A percentile compares a stretch with the other conserved stretches of the same genome.
Conservation (phyloP, 1,139 yeast species). For the Waltiozyma sp. region DNA sequence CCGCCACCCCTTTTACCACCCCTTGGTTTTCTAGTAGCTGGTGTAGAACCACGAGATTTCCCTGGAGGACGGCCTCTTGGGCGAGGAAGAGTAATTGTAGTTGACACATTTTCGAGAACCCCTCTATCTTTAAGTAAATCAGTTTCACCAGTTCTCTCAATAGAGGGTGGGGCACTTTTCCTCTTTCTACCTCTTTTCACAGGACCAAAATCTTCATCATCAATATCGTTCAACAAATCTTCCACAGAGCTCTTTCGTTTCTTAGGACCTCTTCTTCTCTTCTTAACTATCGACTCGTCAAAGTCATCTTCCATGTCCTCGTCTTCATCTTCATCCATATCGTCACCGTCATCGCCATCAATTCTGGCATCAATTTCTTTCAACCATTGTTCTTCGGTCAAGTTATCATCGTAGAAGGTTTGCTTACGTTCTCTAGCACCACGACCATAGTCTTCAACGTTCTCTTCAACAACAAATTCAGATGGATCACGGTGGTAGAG, state of each 20-base stretch:
- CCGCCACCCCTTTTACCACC: conserved; percentile 7
- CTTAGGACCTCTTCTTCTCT: conserved; percentile 13
- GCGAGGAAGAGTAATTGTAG: conserved; percentile 5
- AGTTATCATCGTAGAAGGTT: conserved; percentile 48
- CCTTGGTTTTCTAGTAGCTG: neutral
- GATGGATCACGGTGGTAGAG: conserved; percentile 59
- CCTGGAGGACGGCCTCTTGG: conserved; percentile 3
- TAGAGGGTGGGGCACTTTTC: conserved; percentile 15
- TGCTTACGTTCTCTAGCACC: conserved; percentile 58
- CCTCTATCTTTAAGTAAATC: conserved; percentile 1
- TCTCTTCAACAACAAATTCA: conserved; percentile 36
- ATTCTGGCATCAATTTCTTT: conserved; percentile 47
- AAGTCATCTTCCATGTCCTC: conserved; percentile 4
- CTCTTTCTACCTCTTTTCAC: conserved; percentile 11
- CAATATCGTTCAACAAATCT: conserved; percentile 1
- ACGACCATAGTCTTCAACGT: conserved; percentile 38
- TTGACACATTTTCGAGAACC: conserved; percentile 7
- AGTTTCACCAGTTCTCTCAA: conserved; percentile 1
- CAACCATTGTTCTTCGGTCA: conserved; percentile 75
- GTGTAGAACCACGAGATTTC: neutral
- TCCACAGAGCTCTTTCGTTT: conserved; percentile 8
- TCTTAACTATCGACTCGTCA: conserved; percentile 3
- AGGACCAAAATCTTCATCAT: conserved; percentile 1
- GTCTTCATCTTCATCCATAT: conserved; percentile 5
- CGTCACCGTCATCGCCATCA: conserved; percentile 27